A percentile compares a stretch with the other conserved stretches of the same genome.
phyloP scores from a whole-genome alignment of 176 grass and related monocot genomes.

The Hsuehochloa calcarea region DNA sequence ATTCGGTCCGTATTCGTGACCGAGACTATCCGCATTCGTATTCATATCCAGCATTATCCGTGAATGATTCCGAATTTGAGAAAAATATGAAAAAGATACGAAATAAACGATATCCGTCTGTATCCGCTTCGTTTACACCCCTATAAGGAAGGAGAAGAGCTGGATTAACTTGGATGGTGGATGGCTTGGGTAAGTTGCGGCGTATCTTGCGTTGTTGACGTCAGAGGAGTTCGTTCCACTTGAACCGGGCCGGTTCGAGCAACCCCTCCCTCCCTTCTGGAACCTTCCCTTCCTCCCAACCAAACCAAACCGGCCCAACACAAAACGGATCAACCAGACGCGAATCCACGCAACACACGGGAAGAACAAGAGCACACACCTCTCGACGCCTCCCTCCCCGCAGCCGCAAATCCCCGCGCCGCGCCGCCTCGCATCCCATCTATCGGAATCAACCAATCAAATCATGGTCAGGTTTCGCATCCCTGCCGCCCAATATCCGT shows the following conservation, averaged over 20 bases:
- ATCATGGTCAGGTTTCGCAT: slow-evolving; percentile 31
- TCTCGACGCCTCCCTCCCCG: not conserved
- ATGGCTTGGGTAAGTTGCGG: too few relatives aligned
- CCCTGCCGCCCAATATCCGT: not conserved
- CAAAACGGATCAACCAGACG: not conserved
- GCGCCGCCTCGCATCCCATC: slow-evolving; percentile 5
- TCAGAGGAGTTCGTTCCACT: too few relatives aligned
- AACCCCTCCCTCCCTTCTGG: not conserved
- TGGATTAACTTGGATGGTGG: too few relatives aligned
- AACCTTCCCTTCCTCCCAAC: not conserved
- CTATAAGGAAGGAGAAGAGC: too few relatives aligned
- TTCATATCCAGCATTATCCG: too few relatives aligned
- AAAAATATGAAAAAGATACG: too few relatives aligned
- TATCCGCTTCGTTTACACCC: too few relatives aligned
- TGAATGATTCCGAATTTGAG: too few relatives aligned
- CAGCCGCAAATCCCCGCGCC: not conserved
- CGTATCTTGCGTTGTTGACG: too few relatives aligned
- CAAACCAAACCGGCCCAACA: not conserved
- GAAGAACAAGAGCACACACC: not conserved
- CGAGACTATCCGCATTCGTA: too few relatives aligned
- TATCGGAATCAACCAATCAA: not conserved
- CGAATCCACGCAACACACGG: not conserved
- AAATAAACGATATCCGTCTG: too few relatives aligned
- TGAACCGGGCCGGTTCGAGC: not conserved
- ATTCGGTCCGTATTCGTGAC: too few relatives aligned